Evolutionary conservation across 306 rosid species (phyloP).

Genomic region (Spatholobus suberectus): DNA sequence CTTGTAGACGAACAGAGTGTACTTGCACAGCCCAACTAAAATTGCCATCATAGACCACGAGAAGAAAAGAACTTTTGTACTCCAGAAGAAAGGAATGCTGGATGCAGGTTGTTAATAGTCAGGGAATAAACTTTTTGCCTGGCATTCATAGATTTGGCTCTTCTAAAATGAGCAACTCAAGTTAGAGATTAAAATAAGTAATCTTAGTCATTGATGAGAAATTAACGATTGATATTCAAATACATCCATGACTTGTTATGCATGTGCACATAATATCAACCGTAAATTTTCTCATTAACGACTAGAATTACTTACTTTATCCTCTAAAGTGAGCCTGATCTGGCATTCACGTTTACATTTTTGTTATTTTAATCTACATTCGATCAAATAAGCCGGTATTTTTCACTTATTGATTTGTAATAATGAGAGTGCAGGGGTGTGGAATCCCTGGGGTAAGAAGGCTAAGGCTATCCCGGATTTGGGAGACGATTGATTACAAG

Average conservation of each 20-base stretch:
- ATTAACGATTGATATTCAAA: not conserved
- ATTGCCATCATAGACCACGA: slow-evolving; percentile 85
- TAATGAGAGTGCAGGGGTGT: slow-evolving; percentile 58
- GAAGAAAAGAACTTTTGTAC: slow-evolving; percentile 78
- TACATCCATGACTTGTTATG: not conserved
- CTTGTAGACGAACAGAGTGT: slow-evolving; percentile 66
- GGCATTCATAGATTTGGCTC: not conserved
- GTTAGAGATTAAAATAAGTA: not conserved
- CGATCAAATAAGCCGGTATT: not conserved
- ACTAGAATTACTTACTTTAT: too few species aligned
- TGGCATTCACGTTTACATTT: not conserved
- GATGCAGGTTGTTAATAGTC: slow-evolving; percentile 62
- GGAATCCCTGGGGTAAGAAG: slow-evolving; percentile 88
- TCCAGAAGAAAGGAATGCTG: slow-evolving; percentile 68
- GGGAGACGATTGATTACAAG: slow-evolving; percentile 77
- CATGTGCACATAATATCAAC: not conserved
- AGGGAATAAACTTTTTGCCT: not conserved
- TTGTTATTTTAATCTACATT: not conserved
- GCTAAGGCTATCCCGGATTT: slow-evolving; percentile 67
- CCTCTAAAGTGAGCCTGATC: not conserved
- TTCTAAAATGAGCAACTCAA: not conserved
- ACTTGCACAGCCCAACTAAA: slow-evolving; percentile 67
- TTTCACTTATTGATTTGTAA: not conserved
- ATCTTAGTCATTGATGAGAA: not conserved
- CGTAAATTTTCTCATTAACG: not conserved